Percentiles rank a stretch among this genome's conserved stretches.
Evolutionary conservation across 495 filamentous ascomycete genomes (phyloP).

Genomic region (Podospora conica): DNA sequence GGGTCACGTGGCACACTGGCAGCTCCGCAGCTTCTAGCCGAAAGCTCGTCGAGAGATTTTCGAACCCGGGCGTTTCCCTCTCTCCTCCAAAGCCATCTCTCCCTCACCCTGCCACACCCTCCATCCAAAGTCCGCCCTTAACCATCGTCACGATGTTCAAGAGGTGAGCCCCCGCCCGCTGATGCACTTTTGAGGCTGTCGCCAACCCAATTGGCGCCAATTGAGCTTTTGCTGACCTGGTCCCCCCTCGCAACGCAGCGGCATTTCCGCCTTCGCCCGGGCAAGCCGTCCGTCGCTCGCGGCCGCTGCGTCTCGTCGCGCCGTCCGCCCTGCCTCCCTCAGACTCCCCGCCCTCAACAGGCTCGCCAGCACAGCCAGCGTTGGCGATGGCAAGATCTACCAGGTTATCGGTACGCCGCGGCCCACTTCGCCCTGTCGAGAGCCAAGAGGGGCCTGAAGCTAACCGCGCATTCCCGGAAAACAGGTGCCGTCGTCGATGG

Average conservation of each 20-base stretch:
- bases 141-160: conserved; percentile 75
- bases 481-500: conserved; percentile 72
- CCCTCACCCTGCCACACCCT: conserved; percentile 28
- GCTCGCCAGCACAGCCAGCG: conserved; percentile 62
- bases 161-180: conserved; percentile 55
- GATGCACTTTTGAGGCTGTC: conserved; percentile 9
- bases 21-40: conserved; percentile 35
- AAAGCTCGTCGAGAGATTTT: conserved; percentile 38
- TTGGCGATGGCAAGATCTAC: conserved; percentile 74
- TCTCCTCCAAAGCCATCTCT: conserved; percentile 35
- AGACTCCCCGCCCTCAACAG: conserved; percentile 55
- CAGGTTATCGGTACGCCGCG: conserved; percentile 49
- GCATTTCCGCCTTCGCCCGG: conserved; percentile 75
- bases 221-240: conserved; percentile 37
- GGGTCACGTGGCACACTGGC: conserved; percentile 24
- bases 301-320: conserved; percentile 59
- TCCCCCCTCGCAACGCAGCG: conserved; percentile 46
- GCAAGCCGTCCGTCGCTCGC: conserved; percentile 67
- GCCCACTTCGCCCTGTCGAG: neutral
- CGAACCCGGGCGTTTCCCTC: conserved; percentile 30
- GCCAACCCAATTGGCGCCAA: conserved; percentile 26
- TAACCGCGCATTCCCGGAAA: conserved; percentile 36
- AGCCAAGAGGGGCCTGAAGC: conserved; percentile 19
- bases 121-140: conserved; percentile 41
- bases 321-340: conserved; percentile 59